Evolutionary conservation across 2,329 filamentous ascomycete genomes (phyloP).

Genomic region (Fusarium phyllophilum): DNA sequence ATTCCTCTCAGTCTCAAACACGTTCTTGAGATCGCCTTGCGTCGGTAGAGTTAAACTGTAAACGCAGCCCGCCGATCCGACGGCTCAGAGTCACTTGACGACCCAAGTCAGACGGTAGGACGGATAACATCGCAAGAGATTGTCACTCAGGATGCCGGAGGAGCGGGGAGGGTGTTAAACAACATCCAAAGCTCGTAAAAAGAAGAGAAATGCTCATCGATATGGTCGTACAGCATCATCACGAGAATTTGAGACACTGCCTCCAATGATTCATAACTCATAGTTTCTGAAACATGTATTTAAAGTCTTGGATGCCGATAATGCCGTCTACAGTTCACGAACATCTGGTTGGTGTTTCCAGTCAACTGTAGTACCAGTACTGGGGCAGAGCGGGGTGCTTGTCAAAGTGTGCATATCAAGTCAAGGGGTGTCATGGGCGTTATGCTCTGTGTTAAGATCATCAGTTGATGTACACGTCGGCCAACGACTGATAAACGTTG

Average conservation of each 20-base stretch:
- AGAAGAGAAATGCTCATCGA: not conserved
- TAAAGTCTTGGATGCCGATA: constrained; percentile 4
- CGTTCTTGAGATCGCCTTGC: not conserved
- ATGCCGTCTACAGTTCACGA: constrained; percentile 4
- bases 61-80: constrained; percentile 24
- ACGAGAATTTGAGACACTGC: constrained; percentile 28
- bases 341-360: constrained; percentile 3
- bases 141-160: constrained; percentile 8
- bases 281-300: constrained; percentile 19
- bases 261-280: constrained; percentile 1
- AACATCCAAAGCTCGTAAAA: constrained; percentile 5
- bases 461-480: not conserved
- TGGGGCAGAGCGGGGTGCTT: not conserved
- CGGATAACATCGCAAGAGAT: constrained; percentile 8
- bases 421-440: constrained; percentile 1
- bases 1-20: constrained; percentile 18
- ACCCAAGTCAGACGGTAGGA: not conserved
- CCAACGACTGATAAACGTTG: constrained; percentile 9
- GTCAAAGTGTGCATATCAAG: constrained; percentile 2
- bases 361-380: not conserved
- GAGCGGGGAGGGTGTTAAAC: constrained; percentile 17
- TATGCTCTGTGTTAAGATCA: constrained; percentile 25
- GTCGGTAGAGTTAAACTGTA: not conserved
- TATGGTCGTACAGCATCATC: constrained; percentile 16
- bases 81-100: constrained; percentile 9